phyloP scores from a whole-genome alignment of 2,329 filamentous ascomycete species.

The Eurotiales sp. region DNA sequence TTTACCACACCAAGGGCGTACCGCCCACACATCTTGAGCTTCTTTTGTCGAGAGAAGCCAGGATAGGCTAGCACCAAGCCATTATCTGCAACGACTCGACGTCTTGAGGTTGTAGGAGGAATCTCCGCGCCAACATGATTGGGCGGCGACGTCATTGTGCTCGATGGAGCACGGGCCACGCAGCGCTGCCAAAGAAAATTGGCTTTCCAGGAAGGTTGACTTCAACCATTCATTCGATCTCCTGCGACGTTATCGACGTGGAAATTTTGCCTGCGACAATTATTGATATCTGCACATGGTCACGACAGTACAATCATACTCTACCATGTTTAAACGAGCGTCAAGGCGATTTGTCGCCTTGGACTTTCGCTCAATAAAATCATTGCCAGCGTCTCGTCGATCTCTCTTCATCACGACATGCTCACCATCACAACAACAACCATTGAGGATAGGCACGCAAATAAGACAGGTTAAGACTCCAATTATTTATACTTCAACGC shows the following conservation, averaged over 20 bases:
- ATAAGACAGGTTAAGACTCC: not conserved
- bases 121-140: conserved; percentile 1
- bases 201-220: too few relatives aligned
- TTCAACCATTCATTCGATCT: not conserved
- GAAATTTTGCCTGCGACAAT: too few relatives aligned
- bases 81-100: not conserved
- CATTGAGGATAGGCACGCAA: not conserved
- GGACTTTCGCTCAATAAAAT: conserved; percentile 5
- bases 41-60: not conserved
- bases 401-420: conserved; percentile 7
- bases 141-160: conserved; percentile 9
- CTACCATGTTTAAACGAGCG: conserved; percentile 26
- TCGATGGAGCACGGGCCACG: conserved; percentile 8
- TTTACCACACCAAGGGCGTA: conserved; percentile 62
- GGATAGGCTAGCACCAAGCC: not conserved
- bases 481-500: conserved; percentile 4
- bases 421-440: not conserved
- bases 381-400: conserved; percentile 1
- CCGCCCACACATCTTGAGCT: conserved; percentile 60
- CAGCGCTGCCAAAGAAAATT: conserved; percentile 4
- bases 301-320: not conserved
- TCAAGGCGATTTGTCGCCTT: conserved; percentile 23
- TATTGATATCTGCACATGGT: not conserved
- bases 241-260: too few relatives aligned
- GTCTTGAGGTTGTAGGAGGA: not conserved